These are phyloP conservation scores for Boletus edulis DNA, from an alignment of 768 basidiomycete species.

Conservation along the genomic window DNA sequence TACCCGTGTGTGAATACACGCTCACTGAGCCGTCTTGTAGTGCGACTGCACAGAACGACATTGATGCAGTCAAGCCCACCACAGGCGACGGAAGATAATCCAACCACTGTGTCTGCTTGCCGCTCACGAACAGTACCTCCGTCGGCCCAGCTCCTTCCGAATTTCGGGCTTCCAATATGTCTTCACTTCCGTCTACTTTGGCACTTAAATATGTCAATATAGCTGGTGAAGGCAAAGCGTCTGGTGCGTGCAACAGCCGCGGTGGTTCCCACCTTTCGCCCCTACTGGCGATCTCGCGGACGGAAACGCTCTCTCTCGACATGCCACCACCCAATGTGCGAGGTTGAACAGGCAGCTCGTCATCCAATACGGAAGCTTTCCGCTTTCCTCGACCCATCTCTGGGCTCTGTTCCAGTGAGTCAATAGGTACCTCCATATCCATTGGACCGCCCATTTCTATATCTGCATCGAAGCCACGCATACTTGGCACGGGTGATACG, in stretches of 20 bases:
- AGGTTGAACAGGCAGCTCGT: conserved; percentile 36
- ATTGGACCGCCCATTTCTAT: conserved; percentile 42
- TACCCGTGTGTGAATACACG: conserved; percentile 81
- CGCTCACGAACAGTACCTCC: conserved; percentile 64
- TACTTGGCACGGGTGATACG: conserved; percentile 48
- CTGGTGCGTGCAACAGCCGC: conserved; percentile 19
- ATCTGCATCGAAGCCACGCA: conserved; percentile 46
- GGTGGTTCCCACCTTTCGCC: conserved; percentile 15
- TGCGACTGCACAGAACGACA: conserved; percentile 69
- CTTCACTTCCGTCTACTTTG: conserved; percentile 63
- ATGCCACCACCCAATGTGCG: conserved; percentile 73
- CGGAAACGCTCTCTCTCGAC: conserved; percentile 44
- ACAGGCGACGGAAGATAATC: conserved; percentile 81
- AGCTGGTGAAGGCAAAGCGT: conserved; percentile 45
- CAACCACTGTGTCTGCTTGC: conserved; percentile 79
- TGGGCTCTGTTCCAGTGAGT: conserved; percentile 49
- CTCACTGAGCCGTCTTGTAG: conserved; percentile 77
- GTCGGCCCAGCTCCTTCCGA: conserved; percentile 60
- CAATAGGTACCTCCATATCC: conserved; percentile 56
- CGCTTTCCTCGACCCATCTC: conserved; percentile 46
- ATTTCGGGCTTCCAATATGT: conserved; percentile 78
- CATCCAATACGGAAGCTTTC: conserved; percentile 46
- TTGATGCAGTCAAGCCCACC: conserved; percentile 63
- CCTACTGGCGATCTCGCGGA: conserved; percentile 50
- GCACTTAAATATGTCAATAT: conserved; percentile 59